Evolutionary conservation across 257 asterid genomes (phyloP).

Genomic region (Linaria vulgaris): DNA sequence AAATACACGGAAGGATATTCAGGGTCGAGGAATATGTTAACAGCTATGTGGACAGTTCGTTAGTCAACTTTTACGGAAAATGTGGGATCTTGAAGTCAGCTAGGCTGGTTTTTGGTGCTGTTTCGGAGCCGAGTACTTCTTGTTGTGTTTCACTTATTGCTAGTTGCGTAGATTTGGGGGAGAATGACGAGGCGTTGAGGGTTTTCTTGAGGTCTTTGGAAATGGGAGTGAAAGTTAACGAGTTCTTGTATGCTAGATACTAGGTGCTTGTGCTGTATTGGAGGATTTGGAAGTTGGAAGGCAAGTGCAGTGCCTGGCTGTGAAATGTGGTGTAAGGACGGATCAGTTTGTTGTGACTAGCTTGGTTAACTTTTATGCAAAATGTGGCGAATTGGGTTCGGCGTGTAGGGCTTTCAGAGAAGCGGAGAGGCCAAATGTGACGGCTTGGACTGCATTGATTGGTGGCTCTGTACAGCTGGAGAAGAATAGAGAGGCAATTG

Average conservation of each 20-base stretch:
- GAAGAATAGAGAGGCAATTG: conserved; percentile 48
- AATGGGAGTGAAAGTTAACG: conserved; percentile 55
- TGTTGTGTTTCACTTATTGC: conserved; percentile 70
- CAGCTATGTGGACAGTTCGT: conserved; percentile 47
- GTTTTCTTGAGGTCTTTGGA: conserved; percentile 51
- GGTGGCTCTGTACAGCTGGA: conserved; percentile 63
- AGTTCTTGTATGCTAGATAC: conserved; percentile 53
- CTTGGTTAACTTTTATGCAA: conserved; percentile 67
- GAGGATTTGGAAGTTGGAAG: conserved; percentile 50
- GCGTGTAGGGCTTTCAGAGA: conserved; percentile 55
- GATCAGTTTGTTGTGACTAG: conserved; percentile 63
- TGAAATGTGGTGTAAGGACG: conserved; percentile 48
- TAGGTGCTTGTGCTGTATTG: conserved; percentile 63
- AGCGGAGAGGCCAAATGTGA: conserved; percentile 47
- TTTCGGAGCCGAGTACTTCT: conserved; percentile 49
- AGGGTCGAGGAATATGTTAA: conserved; percentile 42
- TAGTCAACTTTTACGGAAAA: conserved; percentile 74
- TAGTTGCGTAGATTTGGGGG: conserved; percentile 52
- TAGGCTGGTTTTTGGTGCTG: conserved; percentile 50
- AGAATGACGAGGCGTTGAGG: conserved; percentile 53
- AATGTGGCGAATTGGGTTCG: conserved; percentile 56
- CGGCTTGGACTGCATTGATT: conserved; percentile 81
- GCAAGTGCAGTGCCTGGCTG: conserved; percentile 58
- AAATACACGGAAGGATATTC: conserved; percentile 57
- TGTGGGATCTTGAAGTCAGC: conserved; percentile 63